Base-by-base conservation (phyloP, 805 yeast genomes). In the Schizosaccharomyces pombe region DNA sequence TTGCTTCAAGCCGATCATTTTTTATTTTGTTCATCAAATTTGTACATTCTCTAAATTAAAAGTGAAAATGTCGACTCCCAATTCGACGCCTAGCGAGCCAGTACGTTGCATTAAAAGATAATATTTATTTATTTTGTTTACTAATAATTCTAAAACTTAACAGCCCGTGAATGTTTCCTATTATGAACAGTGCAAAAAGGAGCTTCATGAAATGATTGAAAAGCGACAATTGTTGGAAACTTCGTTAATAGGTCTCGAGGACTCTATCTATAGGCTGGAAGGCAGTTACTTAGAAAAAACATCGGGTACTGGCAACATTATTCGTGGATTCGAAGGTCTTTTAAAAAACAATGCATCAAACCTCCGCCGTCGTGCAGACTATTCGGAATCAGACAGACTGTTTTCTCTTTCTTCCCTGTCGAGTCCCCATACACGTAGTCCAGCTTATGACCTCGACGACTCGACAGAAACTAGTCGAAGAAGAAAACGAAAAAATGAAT, bases 301-400 rank as follows among this genome's bases (percentile, higher is more conserved):
- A 56, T 65, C 69, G 30, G 65, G 72, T 30, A 75, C 75, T 55
- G 87, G 95, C 0, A 87, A 85, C 64, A 80, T 89, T 29, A 82
- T 85, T n/a, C 81, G 82, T 58, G 97, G 97, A 1, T 87, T 86
- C 61, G 95, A 87, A 52, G 81, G 77, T 60, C 82, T 83, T 62
- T 72, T 80, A 52, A 82, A 81, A 55, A 9, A 53, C 53, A 22
- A 14, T 22, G 16, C 29, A 55, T 29, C 47, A 52, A 11, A 59
- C 29, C 30, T 57, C 55, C 32, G 63, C 53, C 40, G 60, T 39
- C 43, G 60, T 54, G 28, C 54, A 54, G 49, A 26, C 4, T 26
- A 54, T 19, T 22, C 24, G 16, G 58, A 57, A 5, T 34, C 53
- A n/a, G 59, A 57, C 47, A 51, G 59, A 12, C 37, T 61, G 24